A percentile compares a stretch with the other conserved stretches of the same genome.
Evolutionary conservation across 306 rosid genomes (phyloP).

Genomic region (Spatholobus suberectus): DNA sequence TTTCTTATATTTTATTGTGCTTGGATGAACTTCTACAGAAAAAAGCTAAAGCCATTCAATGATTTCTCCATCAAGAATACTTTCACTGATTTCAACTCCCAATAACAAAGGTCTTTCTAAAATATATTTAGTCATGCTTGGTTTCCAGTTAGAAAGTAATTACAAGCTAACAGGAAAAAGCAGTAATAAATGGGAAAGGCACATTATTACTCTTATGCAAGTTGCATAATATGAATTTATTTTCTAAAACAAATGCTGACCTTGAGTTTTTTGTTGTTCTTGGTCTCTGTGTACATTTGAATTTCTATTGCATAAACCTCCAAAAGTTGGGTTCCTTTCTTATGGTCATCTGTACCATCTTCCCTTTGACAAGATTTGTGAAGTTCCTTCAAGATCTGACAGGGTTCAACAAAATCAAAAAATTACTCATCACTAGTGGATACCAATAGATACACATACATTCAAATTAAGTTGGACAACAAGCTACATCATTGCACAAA

Average conservation of each 20-base stretch:
- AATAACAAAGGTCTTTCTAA: background rate
- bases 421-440: constrained; percentile 30
- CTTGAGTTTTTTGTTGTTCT: constrained; percentile 98
- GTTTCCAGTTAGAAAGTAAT: background rate
- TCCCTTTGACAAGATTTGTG: constrained; percentile 94
- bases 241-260: constrained; percentile 50
- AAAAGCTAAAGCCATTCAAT: background rate
- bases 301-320: constrained; percentile 97
- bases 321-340: constrained; percentile 96
- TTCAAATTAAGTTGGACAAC: background rate
- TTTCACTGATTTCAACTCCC: constrained; percentile 9
- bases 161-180: constrained; percentile 18
- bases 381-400: constrained; percentile 90
- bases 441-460: constrained; percentile 21
- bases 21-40: background rate
- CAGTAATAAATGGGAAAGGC: background rate
- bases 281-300: constrained; percentile 98
- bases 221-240: constrained; percentile 17
- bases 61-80: background rate
- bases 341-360: constrained; percentile 98
- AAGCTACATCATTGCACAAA: constrained; percentile 6
- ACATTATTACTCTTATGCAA: background rate
- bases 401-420: constrained; percentile 31
- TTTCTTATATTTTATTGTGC: background rate
- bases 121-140: background rate